Evolutionary conservation across 2,329 filamentous ascomycete species (phyloP), one percentile per base, ranked within the genome.

Genomic region (Phyllosticta citribraziliensis): DNA sequence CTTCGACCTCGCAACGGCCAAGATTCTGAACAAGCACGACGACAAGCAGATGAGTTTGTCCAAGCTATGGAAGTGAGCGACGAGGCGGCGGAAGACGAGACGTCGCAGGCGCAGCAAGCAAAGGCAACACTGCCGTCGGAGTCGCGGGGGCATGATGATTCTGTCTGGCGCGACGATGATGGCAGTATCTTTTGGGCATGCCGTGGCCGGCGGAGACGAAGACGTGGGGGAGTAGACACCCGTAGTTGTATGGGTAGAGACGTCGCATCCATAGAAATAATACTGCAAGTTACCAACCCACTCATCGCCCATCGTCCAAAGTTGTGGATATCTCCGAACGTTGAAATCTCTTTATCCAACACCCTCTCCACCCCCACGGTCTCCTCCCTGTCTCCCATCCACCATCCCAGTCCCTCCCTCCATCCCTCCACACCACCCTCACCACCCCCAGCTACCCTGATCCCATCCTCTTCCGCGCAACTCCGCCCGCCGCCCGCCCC

Each of bases 1-100:
- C 77, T 99, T 99, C 74, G 94, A 99, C 75, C 83, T 99, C 65
- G 94, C 94, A 35, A 99, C 94, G 6, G 94, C 94, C 73, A 99
- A 99, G 88, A 93, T 99, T 64, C 84, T 99, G 74, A 97, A 99
- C 85, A 97, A 97, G 83, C 94, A 97, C 75, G 94, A 97, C 72
- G 94, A 99, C 77, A 97, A 97, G 84, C 92, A 96, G 75, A 89
- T 91, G 68, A 91, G 88, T 72, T 80, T 96, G 70, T 88, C 88
- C 73, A 96, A 96, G 79, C 80, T 96, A 70, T 96, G 86, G 85
- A 89, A 89, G 81, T 90, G 82, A 59, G 51, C 52, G 47, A 47
- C 14, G 8, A 24, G 11, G 24, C 10, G 22, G 35, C 3, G 14
- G 47, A 20, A 30, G 20, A 30, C 30, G 47, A 61, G 55, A 27